Evolutionary conservation across 2,329 filamentous ascomycete genomes (phyloP).

Genomic region (Neoarthrinium moseri): DNA sequence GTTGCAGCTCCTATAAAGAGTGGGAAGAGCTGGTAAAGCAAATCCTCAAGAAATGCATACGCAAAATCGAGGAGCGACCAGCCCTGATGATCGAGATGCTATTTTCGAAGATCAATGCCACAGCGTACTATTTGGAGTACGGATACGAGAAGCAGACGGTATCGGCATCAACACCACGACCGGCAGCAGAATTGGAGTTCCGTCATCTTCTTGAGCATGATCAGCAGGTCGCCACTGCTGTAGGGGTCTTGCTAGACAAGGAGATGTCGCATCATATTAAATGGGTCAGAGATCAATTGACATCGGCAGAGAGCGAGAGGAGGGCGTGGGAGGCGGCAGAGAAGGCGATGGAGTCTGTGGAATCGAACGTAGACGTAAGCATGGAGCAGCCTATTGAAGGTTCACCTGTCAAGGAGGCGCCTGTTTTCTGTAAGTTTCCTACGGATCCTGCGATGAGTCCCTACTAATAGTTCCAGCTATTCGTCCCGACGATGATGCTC

Average conservation of each 20-base stretch:
- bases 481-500: conserved; percentile 62
- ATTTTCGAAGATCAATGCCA: conserved; percentile 86
- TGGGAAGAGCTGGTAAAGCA: conserved; percentile 90
- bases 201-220: conserved; percentile 67
- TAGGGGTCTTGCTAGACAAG: conserved; percentile 77
- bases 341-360: conserved; percentile 51
- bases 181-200: conserved; percentile 82
- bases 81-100: conserved; percentile 88
- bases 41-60: conserved; percentile 76
- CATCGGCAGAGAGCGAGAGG: conserved; percentile 68
- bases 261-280: conserved; percentile 72
- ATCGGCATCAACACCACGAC: conserved; percentile 57
- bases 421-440: conserved; percentile 52
- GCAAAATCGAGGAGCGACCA: conserved; percentile 81
- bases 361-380: conserved; percentile 26
- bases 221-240: conserved; percentile 75
- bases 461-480: conserved; percentile 47
- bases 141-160: conserved; percentile 80
- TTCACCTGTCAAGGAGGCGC: conserved; percentile 35
- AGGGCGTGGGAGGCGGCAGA: conserved; percentile 75
- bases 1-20: conserved; percentile 70
- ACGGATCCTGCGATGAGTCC: neutral
- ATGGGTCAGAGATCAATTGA: conserved; percentile 77
- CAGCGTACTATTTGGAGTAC: conserved; percentile 84
- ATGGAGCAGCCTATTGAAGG: conserved; percentile 23